Base-by-base conservation (phyloP, 73 alveolate genomes). In the Paramecium sonneborni region DNA sequence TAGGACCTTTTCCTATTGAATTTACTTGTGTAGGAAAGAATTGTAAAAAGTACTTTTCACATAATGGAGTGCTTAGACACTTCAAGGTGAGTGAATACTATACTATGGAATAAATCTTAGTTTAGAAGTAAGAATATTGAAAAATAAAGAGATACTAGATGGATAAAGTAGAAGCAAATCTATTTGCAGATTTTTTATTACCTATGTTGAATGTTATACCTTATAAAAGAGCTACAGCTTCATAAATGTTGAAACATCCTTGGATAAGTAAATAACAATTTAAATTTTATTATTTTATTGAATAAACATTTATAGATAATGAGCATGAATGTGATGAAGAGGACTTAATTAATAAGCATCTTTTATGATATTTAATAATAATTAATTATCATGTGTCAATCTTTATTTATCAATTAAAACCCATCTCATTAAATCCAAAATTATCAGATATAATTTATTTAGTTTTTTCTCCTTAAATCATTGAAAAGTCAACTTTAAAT, bases 201-300 rank as follows among this genome's bases (percentile, higher is more conserved):
- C 84, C 84, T 30, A 62, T 62, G 84, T 62, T 62, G 84, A 62
- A 62, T 62, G 84, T 62, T 11, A 26, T 62, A 30, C 84, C 84
- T 32, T 62, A 62, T 62, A 62, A 62, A 62, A 62, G 84, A 32
- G 84, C 84, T 62, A 62, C 84, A 32, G 84, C 84, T 21, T 62
- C 84, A 12, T 32, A 62, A 62, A 62, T 62, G 84, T 21, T 62
- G 44, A 62, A 62, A 62, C 84, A 62, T 62, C 84, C 84, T 62
- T 62, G 84, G 84, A 62, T 62, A 2, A 62, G 84, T 62, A 62
- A 26, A 62, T 62, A 62, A 32, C 7, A 62, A 30, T 62, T 62
- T 62, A 62, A 62, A 32, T 62, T 62, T 26, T 62, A 62, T 26
- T 62, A 62, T 32, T 10, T 32, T 30, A 26, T 62, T 30, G 84